These are phyloP conservation scores for Verticillium longisporum DNA, from an alignment of 2,329 filamentous ascomycete genomes.

Conservation along the genomic window DNA sequence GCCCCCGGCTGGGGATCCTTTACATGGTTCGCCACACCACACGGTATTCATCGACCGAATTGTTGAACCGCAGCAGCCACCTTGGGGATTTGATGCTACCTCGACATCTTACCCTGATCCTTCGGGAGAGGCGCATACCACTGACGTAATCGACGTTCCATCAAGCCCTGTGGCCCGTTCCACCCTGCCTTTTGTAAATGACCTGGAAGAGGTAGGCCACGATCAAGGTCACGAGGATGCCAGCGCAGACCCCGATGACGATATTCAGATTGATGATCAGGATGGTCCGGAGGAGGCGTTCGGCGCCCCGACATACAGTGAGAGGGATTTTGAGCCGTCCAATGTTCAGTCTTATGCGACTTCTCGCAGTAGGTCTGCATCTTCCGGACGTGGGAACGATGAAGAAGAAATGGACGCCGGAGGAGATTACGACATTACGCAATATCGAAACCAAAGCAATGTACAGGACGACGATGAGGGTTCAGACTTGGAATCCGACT, in stretches of 20 bases:
- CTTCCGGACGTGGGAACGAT: constrained; percentile 3
- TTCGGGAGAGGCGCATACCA: no score
- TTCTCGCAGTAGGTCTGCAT: not conserved
- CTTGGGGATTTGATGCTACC: constrained; percentile 7
- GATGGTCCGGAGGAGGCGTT: constrained; percentile 3
- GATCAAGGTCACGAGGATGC: not conserved
- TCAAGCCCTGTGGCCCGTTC: not conserved
- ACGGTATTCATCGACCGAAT: constrained; percentile 5
- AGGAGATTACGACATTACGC: constrained; percentile 12
- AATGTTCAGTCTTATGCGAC: not conserved
- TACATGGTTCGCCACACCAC: constrained; percentile 1
- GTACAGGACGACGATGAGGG: constrained; percentile 12
- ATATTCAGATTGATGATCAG: not conserved
- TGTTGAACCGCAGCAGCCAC: constrained; percentile 5
- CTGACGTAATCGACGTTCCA: not conserved
- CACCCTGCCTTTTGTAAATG: not conserved
- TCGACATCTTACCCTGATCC: not conserved
- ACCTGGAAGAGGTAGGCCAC: not conserved
- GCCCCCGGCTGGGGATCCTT: not conserved
- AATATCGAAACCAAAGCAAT: constrained; percentile 12
- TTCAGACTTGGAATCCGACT: constrained; percentile 11
- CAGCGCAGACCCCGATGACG: not conserved
- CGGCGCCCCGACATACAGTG: constrained; percentile 1
- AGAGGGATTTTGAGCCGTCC: constrained; percentile 1
- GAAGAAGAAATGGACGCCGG: constrained; percentile 6